Percentiles rank a stretch among this genome's conserved stretches.
Evolutionary conservation across 2,329 filamentous ascomycete genomes (phyloP).

Genomic region (Trichophyton verrucosum): DNA sequence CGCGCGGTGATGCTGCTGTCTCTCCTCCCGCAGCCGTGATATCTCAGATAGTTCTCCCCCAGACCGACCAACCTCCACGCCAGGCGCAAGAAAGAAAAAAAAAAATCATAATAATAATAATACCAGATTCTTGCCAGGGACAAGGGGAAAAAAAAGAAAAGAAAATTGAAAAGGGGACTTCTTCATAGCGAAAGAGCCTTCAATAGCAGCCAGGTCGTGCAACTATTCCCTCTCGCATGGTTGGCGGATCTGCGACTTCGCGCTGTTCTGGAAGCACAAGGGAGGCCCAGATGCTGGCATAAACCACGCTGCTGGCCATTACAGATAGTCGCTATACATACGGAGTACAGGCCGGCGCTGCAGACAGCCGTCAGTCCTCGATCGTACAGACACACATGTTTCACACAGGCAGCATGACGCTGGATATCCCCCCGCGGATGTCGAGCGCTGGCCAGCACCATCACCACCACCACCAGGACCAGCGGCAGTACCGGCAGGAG

Average conservation of each 20-base stretch:
- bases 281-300: neutral
- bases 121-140: neutral
- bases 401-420: neutral
- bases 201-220: neutral
- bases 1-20: neutral
- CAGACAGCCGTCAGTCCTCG: neutral
- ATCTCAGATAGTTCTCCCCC: neutral
- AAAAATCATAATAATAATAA: neutral
- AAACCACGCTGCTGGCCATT: neutral
- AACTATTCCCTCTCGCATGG: constrained; percentile 1
- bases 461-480: neutral
- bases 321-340: neutral
- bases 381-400: neutral
- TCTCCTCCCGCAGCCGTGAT: no score
- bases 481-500: neutral
- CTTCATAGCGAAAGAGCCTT: neutral
- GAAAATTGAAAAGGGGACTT: neutral
- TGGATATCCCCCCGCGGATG: constrained; percentile 11
- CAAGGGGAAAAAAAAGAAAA: neutral
- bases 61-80: neutral
- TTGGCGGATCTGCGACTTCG: constrained; percentile 1
- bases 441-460: constrained; percentile 7
- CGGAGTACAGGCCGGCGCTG: neutral
- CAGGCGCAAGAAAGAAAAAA: no score
- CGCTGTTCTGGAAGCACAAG: constrained; percentile 2